Evolutionary conservation across 2,329 filamentous ascomycete genomes (phyloP), one percentile per base, ranked within the genome.

Genomic region (Colletotrichum eleusines): DNA sequence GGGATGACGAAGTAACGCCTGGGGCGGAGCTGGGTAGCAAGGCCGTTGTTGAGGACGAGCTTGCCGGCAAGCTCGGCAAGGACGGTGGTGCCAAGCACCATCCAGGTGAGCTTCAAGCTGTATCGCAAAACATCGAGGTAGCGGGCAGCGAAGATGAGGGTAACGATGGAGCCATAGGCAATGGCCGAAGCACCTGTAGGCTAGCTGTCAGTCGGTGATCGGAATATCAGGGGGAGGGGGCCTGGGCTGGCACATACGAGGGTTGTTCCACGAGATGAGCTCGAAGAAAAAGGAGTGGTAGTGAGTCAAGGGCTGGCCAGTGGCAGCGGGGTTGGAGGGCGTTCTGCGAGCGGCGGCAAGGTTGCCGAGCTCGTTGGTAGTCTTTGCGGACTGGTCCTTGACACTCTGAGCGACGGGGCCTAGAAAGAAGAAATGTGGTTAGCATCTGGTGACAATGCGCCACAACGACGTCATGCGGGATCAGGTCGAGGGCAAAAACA

Each of bases 241-340:
- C 1, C 12, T n/a, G 35, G 20, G 40, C 44, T 38, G 33, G 35
- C 33, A 84, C 87, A 77, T 84, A 90, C 89, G 87, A 78, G 89
- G 89, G 79, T 91, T 90, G 78, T 90, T 86, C 89, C 90, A 92
- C 74, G 90, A 91, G 72, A 92, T 83, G 68, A 92, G 85, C 79
- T 91, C 89, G 61, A 86, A 87, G 81, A 92, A 92, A 81, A 92
- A 89, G 20, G 89, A 92, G 83, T 92, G 90, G 79, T 92, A 92
- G 80, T 91, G 89, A 70, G 89, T 91, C 77, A 91, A 80, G 61
- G 87, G 86, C 80, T 91, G 88, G 76, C 88, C 88, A 57, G 87
- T 90, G 72, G 87, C 88, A 76, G 88, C 84, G 42, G 84, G 83
- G 69, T 83, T 81, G 61, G 81, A 74, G 65, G 88, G 88, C 60